phyloP scores from a whole-genome alignment of 345 rosid species.

The Pistacia vera region DNA sequence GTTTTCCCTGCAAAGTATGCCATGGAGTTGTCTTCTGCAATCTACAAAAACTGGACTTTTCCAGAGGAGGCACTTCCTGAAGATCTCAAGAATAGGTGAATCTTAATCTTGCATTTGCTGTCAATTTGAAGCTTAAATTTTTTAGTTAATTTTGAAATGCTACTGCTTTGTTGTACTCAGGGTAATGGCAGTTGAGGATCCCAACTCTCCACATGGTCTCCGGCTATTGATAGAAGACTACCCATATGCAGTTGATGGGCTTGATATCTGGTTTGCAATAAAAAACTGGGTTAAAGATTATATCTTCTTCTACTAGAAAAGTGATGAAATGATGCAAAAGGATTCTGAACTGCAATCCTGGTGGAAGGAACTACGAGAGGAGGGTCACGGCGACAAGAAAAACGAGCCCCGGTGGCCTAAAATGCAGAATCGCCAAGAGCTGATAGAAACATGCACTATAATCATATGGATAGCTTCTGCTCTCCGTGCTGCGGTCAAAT shows the following conservation, averaged over 20 bases:
- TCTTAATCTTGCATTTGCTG: not conserved
- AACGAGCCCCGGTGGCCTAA: slow-evolving; percentile 74
- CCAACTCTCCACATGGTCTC: slow-evolving; percentile 54
- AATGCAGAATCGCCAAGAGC: slow-evolving; percentile 52
- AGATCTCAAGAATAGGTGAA: slow-evolving; percentile 77
- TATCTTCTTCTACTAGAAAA: slow-evolving; percentile 53
- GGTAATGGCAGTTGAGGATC: slow-evolving; percentile 70
- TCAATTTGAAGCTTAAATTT: not conserved
- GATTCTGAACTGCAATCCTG: slow-evolving; percentile 68
- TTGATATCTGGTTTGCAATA: slow-evolving; percentile 74
- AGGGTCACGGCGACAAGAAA: slow-evolving; percentile 77
- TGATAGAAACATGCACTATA: slow-evolving; percentile 52
- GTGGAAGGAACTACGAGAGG: slow-evolving; percentile 74
- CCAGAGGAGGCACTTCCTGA: slow-evolving; percentile 72
- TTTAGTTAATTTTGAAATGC: not conserved
- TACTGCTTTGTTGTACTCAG: slow-evolving; percentile 35
- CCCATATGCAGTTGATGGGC: slow-evolving; percentile 78
- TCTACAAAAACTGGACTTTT: slow-evolving; percentile 63
- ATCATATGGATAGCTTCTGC: slow-evolving; percentile 73
- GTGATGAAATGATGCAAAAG: slow-evolving; percentile 39
- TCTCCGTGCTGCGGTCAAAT: slow-evolving; percentile 73
- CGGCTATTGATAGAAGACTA: slow-evolving; percentile 65
- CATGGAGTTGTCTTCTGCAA: slow-evolving; percentile 63
- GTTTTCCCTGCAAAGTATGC: slow-evolving; percentile 63
- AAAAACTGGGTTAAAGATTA: slow-evolving; percentile 67